phyloP scores from a whole-genome alignment of 2,329 filamentous ascomycete species.

The Neoscytalidium dimidiatum region DNA sequence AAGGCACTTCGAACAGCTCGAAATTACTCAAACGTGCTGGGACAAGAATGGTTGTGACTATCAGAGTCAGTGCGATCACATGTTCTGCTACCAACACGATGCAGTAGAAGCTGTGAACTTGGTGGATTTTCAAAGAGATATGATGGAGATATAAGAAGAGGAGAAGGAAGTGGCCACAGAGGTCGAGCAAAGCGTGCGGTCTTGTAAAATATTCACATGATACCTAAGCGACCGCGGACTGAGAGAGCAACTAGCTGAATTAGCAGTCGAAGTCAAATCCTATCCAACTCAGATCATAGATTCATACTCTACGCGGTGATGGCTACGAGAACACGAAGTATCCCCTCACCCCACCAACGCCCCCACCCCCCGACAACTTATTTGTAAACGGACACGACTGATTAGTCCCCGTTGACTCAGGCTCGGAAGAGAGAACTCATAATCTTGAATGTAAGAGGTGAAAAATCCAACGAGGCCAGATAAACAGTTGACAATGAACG shows the following conservation, averaged over 20 bases:
- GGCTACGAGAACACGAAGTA: not conserved
- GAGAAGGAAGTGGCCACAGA: not conserved
- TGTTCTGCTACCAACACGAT: not conserved
- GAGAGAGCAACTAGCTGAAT: not conserved
- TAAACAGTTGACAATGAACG: no score
- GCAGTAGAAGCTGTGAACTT: not conserved
- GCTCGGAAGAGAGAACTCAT: no score
- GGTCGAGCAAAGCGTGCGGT: not conserved
- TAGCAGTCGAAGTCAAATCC: not conserved
- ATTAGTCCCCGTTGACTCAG: no score
- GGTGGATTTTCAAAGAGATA: not conserved
- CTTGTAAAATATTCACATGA: rapidly evolving
- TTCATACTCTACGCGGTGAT: not conserved
- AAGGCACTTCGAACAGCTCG: not conserved
- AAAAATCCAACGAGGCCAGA: no score
- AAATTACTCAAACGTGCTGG: not conserved
- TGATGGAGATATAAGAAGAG: not conserved
- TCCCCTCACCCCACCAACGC: no score
- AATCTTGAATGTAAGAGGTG: no score
- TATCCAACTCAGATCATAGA: not conserved
- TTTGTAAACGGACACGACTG: no score
- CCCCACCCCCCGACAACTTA: no score
- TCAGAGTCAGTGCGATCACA: rapidly evolving
- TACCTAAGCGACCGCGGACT: not conserved
- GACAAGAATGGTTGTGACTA: rapidly evolving